Evolutionary conservation across 371 early-diverging fungal species (phyloP), one percentile per base, ranked within the genome.

Genomic region (Umbelopsis sp.): DNA sequence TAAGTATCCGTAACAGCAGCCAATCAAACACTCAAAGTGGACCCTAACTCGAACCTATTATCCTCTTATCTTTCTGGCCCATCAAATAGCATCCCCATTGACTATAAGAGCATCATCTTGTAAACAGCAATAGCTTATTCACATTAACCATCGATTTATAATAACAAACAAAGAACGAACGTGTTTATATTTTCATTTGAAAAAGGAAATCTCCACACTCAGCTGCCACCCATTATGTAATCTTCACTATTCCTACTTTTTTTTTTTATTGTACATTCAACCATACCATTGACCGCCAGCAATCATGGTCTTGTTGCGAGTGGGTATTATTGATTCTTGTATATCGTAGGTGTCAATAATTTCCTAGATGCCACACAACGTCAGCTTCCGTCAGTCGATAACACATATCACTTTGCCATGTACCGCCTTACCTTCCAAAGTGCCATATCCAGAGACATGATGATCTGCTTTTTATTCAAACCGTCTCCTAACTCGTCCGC

Each of bases 391-490:
- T 29, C 16, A n/a, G 11, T 9, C 37, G 35, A 10, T 6, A 32
- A 6, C 6, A 18, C 22, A 20, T 22, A 22, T n/a, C 8, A 41
- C 41, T 41, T 41, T 3, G 41, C 1, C 22, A 22, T 22, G 7
- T 14, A 35, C 32, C 51, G 16, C 2, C 24, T 9, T 79, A 85
- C 89, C 73, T 84, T 75, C 93, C 92, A 96, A 0, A 84, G 84
- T 4, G 80, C 68, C 70, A 89, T 82, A 66, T 92, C 92, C 46
- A 96, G 78, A 63, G 90, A 90, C 77, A 97, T 87, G n/a, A 97
- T 87, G 66, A 93, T 78, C 71, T 95, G 97, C 73, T 90, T 91
- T 72, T 95, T 93, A 10, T 79, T 71, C 9, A 93, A 76, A 5
- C 88, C 89, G 20, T 78, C 70, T 16, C 84, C 84, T 12, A 89